Base-by-base conservation (phyloP, 1,284 basidiomycete species). In the Puccinia hordei region DNA sequence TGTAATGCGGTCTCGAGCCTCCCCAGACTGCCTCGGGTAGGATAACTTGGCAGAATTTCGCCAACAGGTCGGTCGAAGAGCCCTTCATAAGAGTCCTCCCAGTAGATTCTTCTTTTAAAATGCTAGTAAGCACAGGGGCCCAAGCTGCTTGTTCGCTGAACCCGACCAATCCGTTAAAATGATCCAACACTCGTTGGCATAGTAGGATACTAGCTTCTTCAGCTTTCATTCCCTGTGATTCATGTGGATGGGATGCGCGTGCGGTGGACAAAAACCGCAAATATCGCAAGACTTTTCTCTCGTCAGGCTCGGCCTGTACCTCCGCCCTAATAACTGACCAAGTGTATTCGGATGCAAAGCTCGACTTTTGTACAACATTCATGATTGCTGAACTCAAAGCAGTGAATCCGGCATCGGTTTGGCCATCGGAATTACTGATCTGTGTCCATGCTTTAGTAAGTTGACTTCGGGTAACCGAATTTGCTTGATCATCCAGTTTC, bases 311-410 rank as follows among this genome's bases (percentile, higher is more conserved):
- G 24, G 10, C 30, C n/a, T 49, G 19, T 13, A 72, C 41, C 22
- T 57, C 33, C n/a, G 38, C 33, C 41, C 33, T 55, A 22, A 80
- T 80, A 12, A 73, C 44, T 63, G 78, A 63, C 78, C 78, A 80
- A 8, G 59, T 41, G 59, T 73, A 51, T 17, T 59, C 35, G n/a
- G 51, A 38, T 57, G 69, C 53, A 59, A 63, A 61, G 41, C 55
- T 51, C 61, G 78, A 80, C 35, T 35, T 55, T 10, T 80, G 78
- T 24, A 66, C 61, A 63, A 72, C 33, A 41, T 51, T 63, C 4
- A 73, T 73, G 27, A 80, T 69, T 15, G 69, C 57, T n/a, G 71
- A 73, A 59, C 49, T 55, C 8, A 51, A 38, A 57, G 71, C 71
- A 33, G 57, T 59, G 33, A 38, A 59, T 59, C 15, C 53, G 1